Conservation (phyloP, 495 filamentous ascomycete species). For the Hypoxylon rickii region DNA sequence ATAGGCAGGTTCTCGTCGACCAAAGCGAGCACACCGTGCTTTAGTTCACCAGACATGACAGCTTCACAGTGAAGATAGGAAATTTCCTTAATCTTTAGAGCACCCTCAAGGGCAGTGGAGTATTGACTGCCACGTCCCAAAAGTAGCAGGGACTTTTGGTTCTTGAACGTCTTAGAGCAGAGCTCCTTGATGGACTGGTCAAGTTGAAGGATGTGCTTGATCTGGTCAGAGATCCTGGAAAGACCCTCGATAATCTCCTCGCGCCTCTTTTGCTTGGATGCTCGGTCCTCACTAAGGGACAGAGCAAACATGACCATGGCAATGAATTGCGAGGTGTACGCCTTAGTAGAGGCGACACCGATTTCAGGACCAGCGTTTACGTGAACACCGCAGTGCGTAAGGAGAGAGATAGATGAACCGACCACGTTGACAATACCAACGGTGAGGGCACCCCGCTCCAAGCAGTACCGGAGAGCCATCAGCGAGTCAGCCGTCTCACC, state of each 20-base stretch:
- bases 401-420: conserved; percentile 94
- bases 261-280: conserved; percentile 88
- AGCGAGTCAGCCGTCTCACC: conserved; percentile 99
- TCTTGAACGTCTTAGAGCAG: conserved; percentile 86
- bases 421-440: conserved; percentile 98
- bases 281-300: conserved; percentile 92
- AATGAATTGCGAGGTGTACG: conserved; percentile 97
- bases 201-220: conserved; percentile 85
- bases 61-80: conserved; percentile 99
- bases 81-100: conserved; percentile 99
- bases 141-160: conserved; percentile 94
- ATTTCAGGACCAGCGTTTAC: conserved; percentile 99
- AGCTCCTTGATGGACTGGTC: conserved; percentile 93
- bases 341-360: conserved; percentile 98
- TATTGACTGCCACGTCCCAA: conserved; percentile 94
- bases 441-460: conserved; percentile 94
- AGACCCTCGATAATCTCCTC: conserved; percentile 98
- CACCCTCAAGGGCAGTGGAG: conserved; percentile 96
- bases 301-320: conserved; percentile 99
- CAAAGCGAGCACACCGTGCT: conserved; percentile 95
- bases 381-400: conserved; percentile 99
- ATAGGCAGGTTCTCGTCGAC: conserved; percentile 98
- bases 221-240: conserved; percentile 82
- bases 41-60: conserved; percentile 98
- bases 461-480: conserved; percentile 94